Base-by-base conservation (phyloP, 805 yeast genomes). In the Candida awuae region DNA sequence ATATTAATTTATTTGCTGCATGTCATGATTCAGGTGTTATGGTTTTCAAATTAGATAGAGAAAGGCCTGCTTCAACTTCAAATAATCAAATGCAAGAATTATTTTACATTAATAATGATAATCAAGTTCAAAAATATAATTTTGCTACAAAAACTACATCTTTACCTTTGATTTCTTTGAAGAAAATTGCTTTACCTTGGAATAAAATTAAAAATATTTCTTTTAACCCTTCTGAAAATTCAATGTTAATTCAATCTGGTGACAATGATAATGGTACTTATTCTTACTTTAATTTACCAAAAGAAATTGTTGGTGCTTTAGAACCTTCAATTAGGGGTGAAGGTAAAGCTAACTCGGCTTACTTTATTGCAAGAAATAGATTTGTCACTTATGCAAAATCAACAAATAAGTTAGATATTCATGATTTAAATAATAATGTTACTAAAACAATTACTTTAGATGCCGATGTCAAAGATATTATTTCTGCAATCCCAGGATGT, bases 11-110 rank as follows among this genome's bases (percentile, higher is more conserved):
- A 55, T 87, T 92, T 66, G 98, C 96, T 40, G 82, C 96, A 22
- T 90, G 95, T 53, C 97, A 90, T 63, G 98, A 94, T 62, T 73
- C 87, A 13, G 99, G 99, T 60, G 94, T 87, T 22, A 88, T 88
- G 94, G 95, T 92, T 35, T 94, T 92, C 75, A 92, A 92, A 66
- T 72, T 92, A 45, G 96, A 86, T 61, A 83, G 97, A 59, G 99
- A 92, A 69, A 80, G 98, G 61, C 97, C 98, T 12, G 94, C 96
- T n/a, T 39, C 44, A 12, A 36, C 41, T 26, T 22, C 37, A 6
- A 74, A 75, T 52, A 62, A 84, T 5, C 54, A 76, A 25, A 73
- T 70, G 63, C 92, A 84, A 57, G 77, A 73, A 52, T 62, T 92
- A 51, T 74, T 73, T 45, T 90, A 73, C 55, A 77, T 87, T 52